These are phyloP conservation scores for Schwanniomyces pseudopolymorphus DNA, from an alignment of 805 yeast species.

Conservation along the genomic window DNA sequence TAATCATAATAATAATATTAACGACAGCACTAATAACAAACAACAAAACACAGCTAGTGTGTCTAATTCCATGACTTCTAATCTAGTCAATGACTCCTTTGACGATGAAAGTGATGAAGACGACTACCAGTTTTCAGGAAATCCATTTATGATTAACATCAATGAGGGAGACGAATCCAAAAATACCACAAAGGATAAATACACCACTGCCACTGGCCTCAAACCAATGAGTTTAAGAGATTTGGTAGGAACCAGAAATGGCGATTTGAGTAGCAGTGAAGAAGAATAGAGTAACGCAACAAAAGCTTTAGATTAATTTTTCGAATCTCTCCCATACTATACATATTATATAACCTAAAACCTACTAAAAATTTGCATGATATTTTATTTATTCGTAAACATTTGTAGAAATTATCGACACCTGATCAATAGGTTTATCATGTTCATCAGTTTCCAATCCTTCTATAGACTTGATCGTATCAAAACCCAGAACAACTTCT, in stretches of 20 bases:
- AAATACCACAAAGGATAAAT: neutral
- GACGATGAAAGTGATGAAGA: constrained; percentile 28
- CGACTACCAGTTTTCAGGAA: constrained; percentile 19
- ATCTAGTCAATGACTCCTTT: constrained; percentile 8
- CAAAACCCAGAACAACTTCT: constrained; percentile 21
- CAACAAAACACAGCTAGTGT: neutral
- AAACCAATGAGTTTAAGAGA: constrained; percentile 43
- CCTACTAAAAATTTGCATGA: too few species aligned
- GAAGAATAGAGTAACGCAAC: constrained; percentile 1
- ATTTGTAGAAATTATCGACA: constrained; percentile 20
- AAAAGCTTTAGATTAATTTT: too few species aligned
- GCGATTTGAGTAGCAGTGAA: constrained; percentile 19
- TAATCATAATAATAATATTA: neutral
- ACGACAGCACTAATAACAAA: neutral
- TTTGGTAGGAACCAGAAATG: constrained; percentile 29
- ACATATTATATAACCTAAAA: too few species aligned
- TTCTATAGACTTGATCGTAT: constrained; percentile 19
- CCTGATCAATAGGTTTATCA: constrained; percentile 20
- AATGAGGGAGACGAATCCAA: constrained; percentile 15
- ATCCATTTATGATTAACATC: constrained; percentile 23
- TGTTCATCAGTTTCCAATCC: constrained; percentile 15
- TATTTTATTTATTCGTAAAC: constrained; percentile 2
- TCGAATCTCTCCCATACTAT: too few species aligned
- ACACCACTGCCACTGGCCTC: constrained; percentile 5
- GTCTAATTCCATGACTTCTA: neutral